Base-by-base conservation (phyloP, 2,329 filamentous ascomycete genomes). In the Gaeumannomyces sp. region DNA sequence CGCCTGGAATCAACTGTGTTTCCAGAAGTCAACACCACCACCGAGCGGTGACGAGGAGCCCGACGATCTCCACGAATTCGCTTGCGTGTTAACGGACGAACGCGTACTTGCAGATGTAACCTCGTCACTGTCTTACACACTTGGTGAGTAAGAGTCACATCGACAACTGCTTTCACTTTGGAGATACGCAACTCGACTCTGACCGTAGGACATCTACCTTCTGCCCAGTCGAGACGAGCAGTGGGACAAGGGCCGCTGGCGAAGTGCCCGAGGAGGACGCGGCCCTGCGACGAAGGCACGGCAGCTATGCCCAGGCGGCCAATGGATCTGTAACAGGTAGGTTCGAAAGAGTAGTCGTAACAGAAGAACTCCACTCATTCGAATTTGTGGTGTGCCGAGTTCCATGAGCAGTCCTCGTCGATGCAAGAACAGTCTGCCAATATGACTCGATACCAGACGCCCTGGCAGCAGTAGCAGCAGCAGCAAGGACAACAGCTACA, bases 1-100 rank as follows among this genome's bases (percentile, higher is more conserved):
- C 70, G 83, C 84, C 64, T 88, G 83, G 83, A 73, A 75, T 64
- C 85, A 88, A 69, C 77, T 87, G 22, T 68, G 71, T 2, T 81
- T 85, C 65, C 59, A 33, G 59, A 10, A 16, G 62, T 57, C 19
- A 53, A 59, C 33, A 66, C 6, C 56, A 22, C 8, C 66, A 66
- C 4, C 61, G 70, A 1, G 16, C 38, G 38, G 38, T 22, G 79
- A 33, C 19, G 38, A 63, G 5, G 45, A 84, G 57, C 77, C 79
- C 4, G 72, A 78, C 5, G 85, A 87, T 69, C 25, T 84, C 4
- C 66, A 66, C 25, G 66, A 69, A 1, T 86, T 87, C 66, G 73
- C 73, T 59, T 75, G 75, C 62, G 70, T 84, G 7, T 70, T 85
- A 4, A 66, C 67, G 19, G 76, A 74, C 22, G 64, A 72, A 4